Evolutionary conservation across 176 grass and related monocot genomes (phyloP), one percentile per base, ranked within the genome.

Genomic region (Otatea glauca): DNA sequence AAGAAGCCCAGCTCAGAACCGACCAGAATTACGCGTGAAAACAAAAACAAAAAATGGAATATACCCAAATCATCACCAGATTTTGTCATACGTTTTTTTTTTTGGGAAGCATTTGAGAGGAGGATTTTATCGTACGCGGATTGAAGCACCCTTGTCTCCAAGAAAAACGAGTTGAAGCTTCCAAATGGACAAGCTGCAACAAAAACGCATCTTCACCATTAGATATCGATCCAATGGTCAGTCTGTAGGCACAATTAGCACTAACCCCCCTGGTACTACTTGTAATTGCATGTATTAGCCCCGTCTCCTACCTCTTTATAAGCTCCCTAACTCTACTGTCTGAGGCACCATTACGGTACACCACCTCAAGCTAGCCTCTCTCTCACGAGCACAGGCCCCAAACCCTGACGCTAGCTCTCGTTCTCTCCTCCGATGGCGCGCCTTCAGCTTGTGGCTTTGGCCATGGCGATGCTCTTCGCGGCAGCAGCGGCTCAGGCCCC

Each of bases 391-490:
- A 41, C 79, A 51, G 42, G 27, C 38, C 9, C 0, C 5, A 32
- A 21, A 70, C 75, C 56, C 86, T n/a, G n/a, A 32, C 42, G 4
- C 18, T 47, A 25, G 17, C 75, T 24, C 58, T 10, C 70, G 24
- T 65, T 14, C 18, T 75, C 66, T 18, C 11, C 65, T 79, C 11
- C 42, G 85, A 92, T 92, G 90, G 90, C 83, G 84, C 91, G 88
- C 61, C 49, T 85, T 81, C 88, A 77, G 58, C 59, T 90, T 12
- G 74, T 81, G 18, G 76, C 88, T 64, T 3, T 90, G 65, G 84
- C 88, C 75, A 67, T 92, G 80, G 84, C 91, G 48, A 81, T 85
- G 80, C 82, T 92, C 67, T 85, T 84, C 65, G 88, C 88, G 41
- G 76, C 55, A 2, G 67, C 64, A 0, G 53, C 84, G 42, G 90